phyloP scores from a whole-genome alignment of 352 stramenopile species.

The Nothophytophthora sp. region DNA sequence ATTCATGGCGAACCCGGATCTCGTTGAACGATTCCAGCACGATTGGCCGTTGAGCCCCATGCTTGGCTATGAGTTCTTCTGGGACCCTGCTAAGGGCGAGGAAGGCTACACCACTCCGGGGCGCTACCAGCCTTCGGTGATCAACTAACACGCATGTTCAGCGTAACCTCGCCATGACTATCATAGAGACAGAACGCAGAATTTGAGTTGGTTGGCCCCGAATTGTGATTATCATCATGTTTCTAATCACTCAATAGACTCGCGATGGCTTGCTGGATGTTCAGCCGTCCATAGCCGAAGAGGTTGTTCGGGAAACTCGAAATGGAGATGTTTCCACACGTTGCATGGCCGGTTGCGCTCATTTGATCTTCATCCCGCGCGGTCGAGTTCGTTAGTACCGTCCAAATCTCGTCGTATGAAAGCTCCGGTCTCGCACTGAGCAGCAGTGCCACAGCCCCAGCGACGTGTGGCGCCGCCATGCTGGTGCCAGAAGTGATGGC shows the following conservation, averaged over 20 bases:
- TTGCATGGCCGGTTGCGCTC: not conserved
- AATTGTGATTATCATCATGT: not conserved
- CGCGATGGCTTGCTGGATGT: conserved; percentile 13
- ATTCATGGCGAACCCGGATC: conserved; percentile 47
- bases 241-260: not conserved
- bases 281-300: conserved; percentile 26
- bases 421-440: conserved; percentile 31
- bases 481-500: conserved; percentile 42
- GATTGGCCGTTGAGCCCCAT: conserved; percentile 16
- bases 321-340: conserved; percentile 26
- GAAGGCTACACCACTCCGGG: conserved; percentile 22
- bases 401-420: conserved; percentile 31
- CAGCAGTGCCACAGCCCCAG: conserved; percentile 44
- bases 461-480: conserved; percentile 47
- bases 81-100: conserved; percentile 18
- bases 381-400: conserved; percentile 3
- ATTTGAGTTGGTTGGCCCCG: too few species aligned
- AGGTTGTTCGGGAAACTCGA: conserved; percentile 31
- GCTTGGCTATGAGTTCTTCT: conserved; percentile 26
- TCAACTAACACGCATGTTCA: too few species aligned
- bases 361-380: conserved; percentile 6
- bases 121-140: conserved; percentile 6
- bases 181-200: too few species aligned
- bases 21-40: conserved; percentile 32
- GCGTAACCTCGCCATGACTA: too few species aligned